Conservation (phyloP, 2,329 filamentous ascomycete species). For the Cladosporium sp. region DNA sequence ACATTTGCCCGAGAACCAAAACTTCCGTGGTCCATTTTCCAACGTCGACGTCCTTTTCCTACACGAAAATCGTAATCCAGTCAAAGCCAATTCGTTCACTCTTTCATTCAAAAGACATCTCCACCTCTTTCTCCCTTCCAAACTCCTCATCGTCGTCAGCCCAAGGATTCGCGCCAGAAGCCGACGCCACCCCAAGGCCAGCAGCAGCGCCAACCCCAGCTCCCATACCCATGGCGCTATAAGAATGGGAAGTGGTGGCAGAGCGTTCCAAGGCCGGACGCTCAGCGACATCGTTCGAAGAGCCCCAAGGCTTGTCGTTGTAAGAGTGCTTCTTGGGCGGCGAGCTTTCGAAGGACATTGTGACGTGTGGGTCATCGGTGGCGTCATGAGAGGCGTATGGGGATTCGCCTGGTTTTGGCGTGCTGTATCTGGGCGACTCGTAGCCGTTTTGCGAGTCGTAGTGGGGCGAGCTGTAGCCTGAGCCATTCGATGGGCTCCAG, state of each 20-base stretch:
- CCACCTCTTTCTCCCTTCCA: conserved; percentile 48
- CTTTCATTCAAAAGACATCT: conserved; percentile 49
- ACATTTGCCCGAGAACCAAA: background rate
- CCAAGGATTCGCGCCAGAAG: conserved; percentile 45
- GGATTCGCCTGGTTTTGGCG: background rate
- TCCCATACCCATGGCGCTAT: background rate
- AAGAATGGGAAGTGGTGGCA: conserved; percentile 9
- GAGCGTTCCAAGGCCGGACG: background rate
- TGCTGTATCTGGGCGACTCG: conserved; percentile 21
- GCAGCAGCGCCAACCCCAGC: background rate
- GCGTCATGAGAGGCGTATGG: background rate
- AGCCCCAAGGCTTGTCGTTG: conserved; percentile 12
- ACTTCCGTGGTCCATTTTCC: background rate
- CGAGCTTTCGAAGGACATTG: conserved; percentile 46
- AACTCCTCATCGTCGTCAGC: conserved; percentile 48
- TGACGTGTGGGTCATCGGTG: conserved; percentile 44
- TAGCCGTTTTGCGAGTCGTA: conserved; percentile 36
- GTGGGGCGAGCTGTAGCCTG: conserved; percentile 21
- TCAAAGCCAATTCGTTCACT: background rate
- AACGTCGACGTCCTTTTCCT: background rate
- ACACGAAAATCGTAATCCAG: background rate
- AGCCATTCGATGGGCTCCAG: conserved; percentile 3
- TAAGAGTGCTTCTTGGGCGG: conserved; percentile 25
- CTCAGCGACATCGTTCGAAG: conserved; percentile 4
- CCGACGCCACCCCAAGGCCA: background rate